These are phyloP conservation scores for Glebionis coronaria DNA, from an alignment of 129 eudicot genomes.

Conservation along the genomic window DNA sequence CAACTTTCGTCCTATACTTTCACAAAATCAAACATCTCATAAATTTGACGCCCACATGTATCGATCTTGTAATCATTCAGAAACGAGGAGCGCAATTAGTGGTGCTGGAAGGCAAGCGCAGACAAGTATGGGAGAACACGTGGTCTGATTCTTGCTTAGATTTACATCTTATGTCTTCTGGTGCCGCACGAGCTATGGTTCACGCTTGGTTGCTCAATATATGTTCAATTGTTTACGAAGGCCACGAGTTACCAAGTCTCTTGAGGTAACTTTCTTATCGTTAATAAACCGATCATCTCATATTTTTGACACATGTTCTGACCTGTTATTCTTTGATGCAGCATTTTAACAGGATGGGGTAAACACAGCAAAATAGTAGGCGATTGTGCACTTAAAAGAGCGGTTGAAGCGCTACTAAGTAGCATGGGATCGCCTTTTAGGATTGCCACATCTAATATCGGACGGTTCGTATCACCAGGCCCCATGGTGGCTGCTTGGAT, in stretches of 20 bases:
- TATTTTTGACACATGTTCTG: slow-evolving; percentile 9
- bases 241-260: slow-evolving; percentile 79
- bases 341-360: slow-evolving; percentile 98
- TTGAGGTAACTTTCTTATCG: slow-evolving; percentile 45
- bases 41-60: not conserved
- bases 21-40: not conserved
- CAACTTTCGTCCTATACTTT: not conserved
- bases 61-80: slow-evolving; percentile 31
- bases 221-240: slow-evolving; percentile 73
- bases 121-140: slow-evolving; percentile 87
- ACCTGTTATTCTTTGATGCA: slow-evolving; percentile 30
- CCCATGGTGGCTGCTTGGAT: slow-evolving; percentile 82
- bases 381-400: slow-evolving; percentile 80
- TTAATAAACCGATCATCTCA: not conserved
- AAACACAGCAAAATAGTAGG: slow-evolving; percentile 97
- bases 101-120: slow-evolving; percentile 87
- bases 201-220: slow-evolving; percentile 94
- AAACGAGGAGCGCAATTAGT: slow-evolving; percentile 91
- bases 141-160: slow-evolving; percentile 83
- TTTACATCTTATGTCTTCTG: slow-evolving; percentile 96
- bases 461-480: slow-evolving; percentile 82
- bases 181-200: slow-evolving; percentile 97
- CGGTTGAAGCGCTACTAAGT: slow-evolving; percentile 65
- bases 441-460: slow-evolving; percentile 73
- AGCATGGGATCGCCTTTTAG: slow-evolving; percentile 84